Evolutionary conservation across 2,329 filamentous ascomycete species (phyloP).

Genomic region (Ascocoryne sarcoides): DNA sequence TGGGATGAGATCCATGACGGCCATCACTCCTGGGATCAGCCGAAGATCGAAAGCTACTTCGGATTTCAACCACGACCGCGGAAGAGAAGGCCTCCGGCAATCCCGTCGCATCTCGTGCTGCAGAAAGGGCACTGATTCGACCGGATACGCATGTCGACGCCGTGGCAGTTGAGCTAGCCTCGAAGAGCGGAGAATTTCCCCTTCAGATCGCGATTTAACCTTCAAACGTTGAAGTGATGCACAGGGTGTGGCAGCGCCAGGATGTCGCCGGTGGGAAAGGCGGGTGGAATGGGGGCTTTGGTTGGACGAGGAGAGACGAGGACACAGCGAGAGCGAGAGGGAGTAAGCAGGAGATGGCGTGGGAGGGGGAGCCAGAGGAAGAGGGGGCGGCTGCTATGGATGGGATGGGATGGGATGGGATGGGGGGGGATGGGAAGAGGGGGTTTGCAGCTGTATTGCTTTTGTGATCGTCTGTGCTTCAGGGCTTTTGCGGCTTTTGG

Average conservation of each 20-base stretch:
- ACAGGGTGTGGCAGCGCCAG: background rate
- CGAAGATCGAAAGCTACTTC: background rate
- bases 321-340: too few species aligned
- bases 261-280: too few species aligned
- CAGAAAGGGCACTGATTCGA: background rate
- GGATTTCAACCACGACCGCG: too few species aligned
- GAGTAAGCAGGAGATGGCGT: too few species aligned
- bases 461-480: background rate
- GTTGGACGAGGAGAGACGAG: too few species aligned
- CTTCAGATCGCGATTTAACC: background rate
- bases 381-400: too few species aligned
- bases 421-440: too few species aligned
- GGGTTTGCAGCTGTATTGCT: too few species aligned
- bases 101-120: background rate
- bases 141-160: background rate
- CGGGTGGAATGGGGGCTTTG: too few species aligned
- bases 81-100: background rate
- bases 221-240: background rate
- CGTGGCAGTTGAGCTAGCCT: background rate
- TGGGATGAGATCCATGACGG: background rate
- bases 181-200: background rate
- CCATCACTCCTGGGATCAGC: background rate
- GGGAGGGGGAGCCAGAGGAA: too few species aligned
- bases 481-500: background rate
- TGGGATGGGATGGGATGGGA: too few species aligned